Conservation (phyloP, 306 rosid genomes). For the Cicer cuneatum region DNA sequence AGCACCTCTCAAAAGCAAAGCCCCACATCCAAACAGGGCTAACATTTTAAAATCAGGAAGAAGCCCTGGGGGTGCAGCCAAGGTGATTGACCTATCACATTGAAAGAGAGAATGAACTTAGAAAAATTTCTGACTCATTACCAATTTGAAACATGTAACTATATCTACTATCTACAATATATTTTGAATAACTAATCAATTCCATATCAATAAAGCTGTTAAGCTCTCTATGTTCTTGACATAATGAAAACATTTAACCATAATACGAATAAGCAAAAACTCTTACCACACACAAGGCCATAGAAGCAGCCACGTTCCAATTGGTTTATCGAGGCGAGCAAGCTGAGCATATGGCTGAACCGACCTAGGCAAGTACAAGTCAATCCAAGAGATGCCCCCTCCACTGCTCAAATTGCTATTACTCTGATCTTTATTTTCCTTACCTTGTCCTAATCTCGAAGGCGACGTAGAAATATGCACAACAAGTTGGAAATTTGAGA, state of each 20-base stretch:
- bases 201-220: conserved; percentile 17
- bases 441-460: conserved; percentile 43
- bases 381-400: conserved; percentile 66
- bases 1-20: conserved; percentile 86
- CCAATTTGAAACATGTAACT: conserved; percentile 13
- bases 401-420: conserved; percentile 37
- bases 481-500: conserved; percentile 48
- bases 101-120: conserved; percentile 21
- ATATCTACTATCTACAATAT: neutral
- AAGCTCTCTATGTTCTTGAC: conserved; percentile 22
- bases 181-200: conserved; percentile 29
- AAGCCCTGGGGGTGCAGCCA: conserved; percentile 80
- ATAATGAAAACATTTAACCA: neutral
- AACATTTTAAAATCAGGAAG: conserved; percentile 85
- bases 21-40: conserved; percentile 78
- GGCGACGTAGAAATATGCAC: conserved; percentile 58
- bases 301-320: conserved; percentile 93
- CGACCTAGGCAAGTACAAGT: conserved; percentile 63
- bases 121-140: conserved; percentile 25
- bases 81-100: conserved; percentile 75
- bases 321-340: conserved; percentile 94
- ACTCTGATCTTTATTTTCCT: conserved; percentile 47
- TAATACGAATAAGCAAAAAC: neutral
- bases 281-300: conserved; percentile 96
- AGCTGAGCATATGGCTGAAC: conserved; percentile 80